phyloP scores from a whole-genome alignment of 345 rosid genomes.

The Ceriops tagal region DNA sequence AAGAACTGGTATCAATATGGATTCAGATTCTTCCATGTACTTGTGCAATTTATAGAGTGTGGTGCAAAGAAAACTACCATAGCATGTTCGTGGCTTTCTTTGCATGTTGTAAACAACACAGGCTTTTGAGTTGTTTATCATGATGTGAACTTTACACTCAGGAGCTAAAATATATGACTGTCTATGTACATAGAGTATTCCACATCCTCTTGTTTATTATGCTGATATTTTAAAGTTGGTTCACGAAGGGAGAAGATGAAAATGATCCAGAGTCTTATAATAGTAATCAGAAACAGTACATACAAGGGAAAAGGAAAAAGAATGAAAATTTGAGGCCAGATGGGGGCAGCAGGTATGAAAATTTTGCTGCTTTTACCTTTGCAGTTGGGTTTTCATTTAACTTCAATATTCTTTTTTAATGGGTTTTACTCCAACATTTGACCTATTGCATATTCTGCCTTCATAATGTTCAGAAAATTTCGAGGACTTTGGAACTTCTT shows the following conservation, averaged over 20 bases:
- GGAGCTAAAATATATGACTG: background rate
- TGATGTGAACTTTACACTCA: too few relatives aligned
- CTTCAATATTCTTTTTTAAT: too few relatives aligned
- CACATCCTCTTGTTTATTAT: constrained; percentile 21
- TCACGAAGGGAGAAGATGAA: constrained; percentile 61
- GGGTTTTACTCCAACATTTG: too few relatives aligned
- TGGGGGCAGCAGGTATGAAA: constrained; percentile 48
- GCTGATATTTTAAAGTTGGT: constrained; percentile 15
- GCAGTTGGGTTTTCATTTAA: constrained; percentile 12
- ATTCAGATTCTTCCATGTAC: background rate
- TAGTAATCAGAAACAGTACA: constrained; percentile 40
- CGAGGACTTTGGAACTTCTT: constrained; percentile 64
- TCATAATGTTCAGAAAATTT: constrained; percentile 37
- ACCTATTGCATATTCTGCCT: background rate
- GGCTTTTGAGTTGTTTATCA: too few relatives aligned
- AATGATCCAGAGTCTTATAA: constrained; percentile 38
- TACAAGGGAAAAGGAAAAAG: constrained; percentile 40
- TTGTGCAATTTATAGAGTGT: background rate
- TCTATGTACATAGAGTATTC: constrained; percentile 1
- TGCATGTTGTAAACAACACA: background rate
- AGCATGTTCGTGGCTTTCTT: background rate
- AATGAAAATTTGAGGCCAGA: constrained; percentile 29
- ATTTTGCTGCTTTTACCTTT: constrained; percentile 12
- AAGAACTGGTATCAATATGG: background rate
- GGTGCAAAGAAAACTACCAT: background rate